Evolutionary conservation across 805 yeast species (phyloP).

Genomic region (Kodamaea fukazawae): DNA sequence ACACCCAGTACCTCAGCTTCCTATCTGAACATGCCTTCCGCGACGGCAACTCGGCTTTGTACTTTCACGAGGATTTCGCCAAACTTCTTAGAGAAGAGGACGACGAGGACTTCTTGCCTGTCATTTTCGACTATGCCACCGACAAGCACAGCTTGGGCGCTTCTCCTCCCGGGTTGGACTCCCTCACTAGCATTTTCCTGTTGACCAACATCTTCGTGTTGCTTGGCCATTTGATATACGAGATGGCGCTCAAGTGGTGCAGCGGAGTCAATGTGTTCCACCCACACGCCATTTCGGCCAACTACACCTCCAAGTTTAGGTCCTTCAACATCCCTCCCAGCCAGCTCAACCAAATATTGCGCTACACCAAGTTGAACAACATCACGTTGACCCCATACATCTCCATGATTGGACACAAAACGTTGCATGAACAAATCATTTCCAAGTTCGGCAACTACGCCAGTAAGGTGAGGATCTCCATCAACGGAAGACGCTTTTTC

Average conservation of each 20-base stretch:
- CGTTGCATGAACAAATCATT: slow-evolving; percentile 4
- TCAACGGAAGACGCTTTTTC: slow-evolving; percentile 8
- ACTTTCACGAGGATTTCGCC: slow-evolving; percentile 8
- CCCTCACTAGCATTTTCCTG: slow-evolving; percentile 5
- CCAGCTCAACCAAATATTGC: background rate
- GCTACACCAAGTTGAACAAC: slow-evolving; percentile 5
- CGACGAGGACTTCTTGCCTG: background rate
- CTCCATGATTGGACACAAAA: slow-evolving; percentile 7
- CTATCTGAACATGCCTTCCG: slow-evolving; percentile 8
- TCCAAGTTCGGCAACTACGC: slow-evolving; percentile 8
- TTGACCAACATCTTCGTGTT: slow-evolving; percentile 4
- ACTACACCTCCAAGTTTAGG: slow-evolving; percentile 6
- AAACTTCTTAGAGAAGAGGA: background rate
- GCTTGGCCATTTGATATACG: no score
- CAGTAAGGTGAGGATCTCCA: slow-evolving; percentile 9
- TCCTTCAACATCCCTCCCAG: slow-evolving; percentile 3
- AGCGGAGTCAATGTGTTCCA: slow-evolving; percentile 2
- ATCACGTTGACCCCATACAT: slow-evolving; percentile 8
- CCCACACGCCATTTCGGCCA: slow-evolving; percentile 3
- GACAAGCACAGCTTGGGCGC: slow-evolving; percentile 3
- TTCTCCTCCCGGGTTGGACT: slow-evolving; percentile 3
- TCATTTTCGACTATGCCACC: slow-evolving; percentile 4
- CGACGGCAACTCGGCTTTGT: slow-evolving; percentile 8
- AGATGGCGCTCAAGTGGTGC: background rate
- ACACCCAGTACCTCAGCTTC: slow-evolving; percentile 7